A percentile compares a stretch with the other conserved stretches of the same genome.
Evolutionary conservation across 768 basidiomycete species (phyloP).

Genomic region (Ramaria sp.): DNA sequence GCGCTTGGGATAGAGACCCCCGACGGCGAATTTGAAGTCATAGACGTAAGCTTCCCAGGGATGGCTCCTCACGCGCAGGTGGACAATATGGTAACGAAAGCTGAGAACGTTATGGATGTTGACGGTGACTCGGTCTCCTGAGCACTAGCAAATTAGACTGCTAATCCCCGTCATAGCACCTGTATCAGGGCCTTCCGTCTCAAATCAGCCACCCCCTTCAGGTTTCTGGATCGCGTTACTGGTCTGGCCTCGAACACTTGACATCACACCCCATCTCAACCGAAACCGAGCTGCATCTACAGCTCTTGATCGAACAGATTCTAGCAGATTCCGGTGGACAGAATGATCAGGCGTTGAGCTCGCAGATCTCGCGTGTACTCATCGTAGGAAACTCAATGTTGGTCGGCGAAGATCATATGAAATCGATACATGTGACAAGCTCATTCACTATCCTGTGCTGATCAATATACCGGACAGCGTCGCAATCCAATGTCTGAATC

Average conservation of each 20-base stretch:
- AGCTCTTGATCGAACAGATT: constrained; percentile 86
- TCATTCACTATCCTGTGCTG: not conserved
- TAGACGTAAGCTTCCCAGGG: constrained; percentile 79
- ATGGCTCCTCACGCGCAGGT: constrained; percentile 52
- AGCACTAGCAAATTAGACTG: not conserved
- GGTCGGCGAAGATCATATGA: not conserved
- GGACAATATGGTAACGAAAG: constrained; percentile 9
- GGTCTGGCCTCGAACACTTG: constrained; percentile 79
- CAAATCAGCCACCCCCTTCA: constrained; percentile 10
- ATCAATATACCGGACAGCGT: not conserved
- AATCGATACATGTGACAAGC: not conserved
- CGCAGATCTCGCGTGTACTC: constrained; percentile 74
- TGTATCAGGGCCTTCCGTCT: not conserved
- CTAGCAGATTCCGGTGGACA: constrained; percentile 70
- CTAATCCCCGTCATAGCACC: not conserved
- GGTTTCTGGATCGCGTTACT: constrained; percentile 79
- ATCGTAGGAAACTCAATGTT: constrained; percentile 74
- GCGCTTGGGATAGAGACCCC: constrained; percentile 86
- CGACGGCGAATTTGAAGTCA: constrained; percentile 86
- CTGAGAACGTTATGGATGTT: constrained; percentile 48
- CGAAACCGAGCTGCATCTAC: constrained; percentile 47
- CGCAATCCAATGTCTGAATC: not conserved
- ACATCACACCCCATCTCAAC: constrained; percentile 45
- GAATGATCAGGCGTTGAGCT: constrained; percentile 51
- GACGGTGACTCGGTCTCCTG: constrained; percentile 36